These are phyloP conservation scores for Suhomyces anneliseae DNA, from an alignment of 1,139 yeast species.

Conservation along the genomic window DNA sequence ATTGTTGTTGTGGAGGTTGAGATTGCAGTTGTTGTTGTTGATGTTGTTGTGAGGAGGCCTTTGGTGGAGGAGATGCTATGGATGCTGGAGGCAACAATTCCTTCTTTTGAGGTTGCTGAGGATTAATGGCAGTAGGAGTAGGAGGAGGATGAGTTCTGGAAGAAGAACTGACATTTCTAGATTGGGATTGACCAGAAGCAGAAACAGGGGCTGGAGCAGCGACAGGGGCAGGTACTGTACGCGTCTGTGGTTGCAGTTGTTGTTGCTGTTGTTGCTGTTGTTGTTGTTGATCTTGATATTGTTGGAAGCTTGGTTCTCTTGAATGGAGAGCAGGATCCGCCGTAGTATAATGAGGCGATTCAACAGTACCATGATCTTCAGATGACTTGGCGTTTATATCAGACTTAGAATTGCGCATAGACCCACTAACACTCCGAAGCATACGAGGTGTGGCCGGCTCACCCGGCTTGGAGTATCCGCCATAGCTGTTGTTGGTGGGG, in stretches of 20 bases:
- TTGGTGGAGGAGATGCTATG: conserved; percentile 19
- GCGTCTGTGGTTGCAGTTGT: conserved; percentile 12
- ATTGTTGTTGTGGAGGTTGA: conserved; percentile 8
- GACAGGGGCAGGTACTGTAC: conserved; percentile 10
- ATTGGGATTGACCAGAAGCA: conserved; percentile 21
- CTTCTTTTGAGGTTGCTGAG: conserved; percentile 14
- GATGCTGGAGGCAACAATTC: conserved; percentile 29
- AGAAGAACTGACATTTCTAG: conserved; percentile 10
- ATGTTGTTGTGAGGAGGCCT: conserved; percentile 5
- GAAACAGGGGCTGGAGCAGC: conserved; percentile 14
- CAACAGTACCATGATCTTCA: conserved; percentile 9
- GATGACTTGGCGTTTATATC: conserved; percentile 14
- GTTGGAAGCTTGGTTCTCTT: conserved; percentile 22
- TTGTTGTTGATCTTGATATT: conserved; percentile 7
- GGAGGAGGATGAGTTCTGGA: conserved; percentile 8
- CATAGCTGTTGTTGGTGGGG: background rate
- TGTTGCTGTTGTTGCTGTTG: conserved; percentile 7
- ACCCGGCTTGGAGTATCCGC: conserved; percentile 14
- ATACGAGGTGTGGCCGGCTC: conserved; percentile 79
- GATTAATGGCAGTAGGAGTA: conserved; percentile 10
- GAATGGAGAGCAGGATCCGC: conserved; percentile 17
- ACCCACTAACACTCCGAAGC: conserved; percentile 58
- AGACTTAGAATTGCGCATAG: conserved; percentile 25
- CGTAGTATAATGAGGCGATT: conserved; percentile 20
- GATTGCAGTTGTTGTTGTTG: background rate